A percentile compares a stretch with the other conserved stretches of the same genome.
These are phyloP conservation scores for Suillus discolor DNA, from an alignment of 768 basidiomycete species.

Conservation along the genomic window DNA sequence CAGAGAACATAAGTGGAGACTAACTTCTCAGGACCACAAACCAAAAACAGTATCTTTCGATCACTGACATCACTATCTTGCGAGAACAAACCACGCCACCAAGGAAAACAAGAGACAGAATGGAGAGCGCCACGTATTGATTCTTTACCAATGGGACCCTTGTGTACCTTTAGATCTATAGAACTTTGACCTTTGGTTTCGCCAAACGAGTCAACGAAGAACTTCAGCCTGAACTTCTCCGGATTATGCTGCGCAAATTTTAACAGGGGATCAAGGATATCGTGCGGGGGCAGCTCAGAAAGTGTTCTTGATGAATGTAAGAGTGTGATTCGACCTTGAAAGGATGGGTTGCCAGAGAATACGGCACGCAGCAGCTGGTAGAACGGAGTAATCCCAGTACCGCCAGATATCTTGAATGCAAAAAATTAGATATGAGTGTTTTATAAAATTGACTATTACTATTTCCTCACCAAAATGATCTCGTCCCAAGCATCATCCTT, in stretches of 20 bases:
- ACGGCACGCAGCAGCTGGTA: conserved; percentile 69
- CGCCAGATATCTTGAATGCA: conserved; percentile 73
- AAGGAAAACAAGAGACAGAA: conserved; percentile 23
- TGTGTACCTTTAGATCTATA: conserved; percentile 30
- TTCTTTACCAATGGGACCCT: conserved; percentile 57
- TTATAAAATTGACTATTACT: neutral
- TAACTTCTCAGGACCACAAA: conserved; percentile 86
- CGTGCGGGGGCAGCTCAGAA: conserved; percentile 69
- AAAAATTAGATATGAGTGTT: neutral
- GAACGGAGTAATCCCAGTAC: conserved; percentile 87
- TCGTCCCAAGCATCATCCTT: conserved; percentile 72
- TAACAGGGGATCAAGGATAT: conserved; percentile 55
- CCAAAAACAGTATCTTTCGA: conserved; percentile 62
- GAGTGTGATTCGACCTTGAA: conserved; percentile 64
- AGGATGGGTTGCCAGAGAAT: conserved; percentile 36
- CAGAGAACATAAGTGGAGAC: conserved; percentile 25
- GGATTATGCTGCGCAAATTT: conserved; percentile 52
- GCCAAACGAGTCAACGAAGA: conserved; percentile 61
- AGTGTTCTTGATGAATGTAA: conserved; percentile 69
- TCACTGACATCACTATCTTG: conserved; percentile 17
- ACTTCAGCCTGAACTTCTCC: conserved; percentile 52
- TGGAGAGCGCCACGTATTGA: conserved; percentile 48
- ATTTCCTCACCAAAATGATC: conserved; percentile 64
- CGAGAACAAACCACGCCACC: conserved; percentile 34
- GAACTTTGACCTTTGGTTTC: conserved; percentile 18